phyloP scores from a whole-genome alignment of 768 basidiomycete genomes.

The Termitomyces sp. region DNA sequence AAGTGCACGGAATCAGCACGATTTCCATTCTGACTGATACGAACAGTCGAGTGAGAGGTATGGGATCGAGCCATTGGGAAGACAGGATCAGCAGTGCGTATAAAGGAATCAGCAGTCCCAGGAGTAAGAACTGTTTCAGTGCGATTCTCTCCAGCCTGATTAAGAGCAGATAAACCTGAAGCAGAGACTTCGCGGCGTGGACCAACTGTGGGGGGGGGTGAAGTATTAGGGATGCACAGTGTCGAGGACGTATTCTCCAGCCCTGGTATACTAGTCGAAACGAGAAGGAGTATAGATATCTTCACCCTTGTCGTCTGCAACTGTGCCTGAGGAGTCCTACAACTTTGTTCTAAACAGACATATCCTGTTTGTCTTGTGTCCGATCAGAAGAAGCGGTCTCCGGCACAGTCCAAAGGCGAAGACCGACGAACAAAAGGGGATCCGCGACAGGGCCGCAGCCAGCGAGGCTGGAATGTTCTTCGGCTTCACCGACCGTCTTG shows the following conservation, averaged over 20 bases:
- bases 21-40: not conserved
- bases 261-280: not conserved
- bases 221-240: not conserved
- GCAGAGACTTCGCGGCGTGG: not conserved
- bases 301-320: too few species aligned
- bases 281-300: too few species aligned
- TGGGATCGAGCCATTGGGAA: not conserved
- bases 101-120: not conserved
- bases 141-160: too few species aligned
- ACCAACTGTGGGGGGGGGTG: not conserved
- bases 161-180: not conserved
- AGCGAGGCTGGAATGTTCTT: too few species aligned
- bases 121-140: not conserved
- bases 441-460: too few species aligned
- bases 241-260: not conserved
- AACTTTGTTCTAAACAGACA: not conserved
- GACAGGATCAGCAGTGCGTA: not conserved
- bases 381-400: too few species aligned
- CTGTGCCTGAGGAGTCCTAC: not conserved
- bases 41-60: not conserved
- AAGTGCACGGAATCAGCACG: not conserved
- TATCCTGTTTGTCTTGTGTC: too few species aligned
- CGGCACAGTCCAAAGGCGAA: too few species aligned
- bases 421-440: too few species aligned
- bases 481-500: too few species aligned